Evolutionary conservation across 257 asterid genomes (phyloP).

Genomic region (Nicotiana knightiana): DNA sequence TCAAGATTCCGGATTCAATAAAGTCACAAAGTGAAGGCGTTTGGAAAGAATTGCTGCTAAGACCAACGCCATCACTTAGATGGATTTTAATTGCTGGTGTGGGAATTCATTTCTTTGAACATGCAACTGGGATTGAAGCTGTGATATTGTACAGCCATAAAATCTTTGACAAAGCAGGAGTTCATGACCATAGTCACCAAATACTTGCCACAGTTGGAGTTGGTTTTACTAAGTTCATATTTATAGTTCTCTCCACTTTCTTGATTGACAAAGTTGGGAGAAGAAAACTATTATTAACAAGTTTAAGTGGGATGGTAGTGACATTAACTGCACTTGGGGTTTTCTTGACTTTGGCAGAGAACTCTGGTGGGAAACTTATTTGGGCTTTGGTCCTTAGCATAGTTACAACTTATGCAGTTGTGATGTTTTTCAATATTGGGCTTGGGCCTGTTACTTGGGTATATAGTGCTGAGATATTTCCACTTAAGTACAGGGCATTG

Average conservation of each 20-base stretch:
- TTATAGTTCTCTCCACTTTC: conserved; percentile 44
- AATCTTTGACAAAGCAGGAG: conserved; percentile 60
- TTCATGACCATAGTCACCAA: conserved; percentile 27
- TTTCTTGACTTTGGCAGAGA: conserved; percentile 41
- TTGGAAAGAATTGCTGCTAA: conserved; percentile 38
- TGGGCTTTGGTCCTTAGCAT: conserved; percentile 55
- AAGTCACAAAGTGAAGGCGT: conserved; percentile 17
- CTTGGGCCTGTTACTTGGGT: conserved; percentile 87
- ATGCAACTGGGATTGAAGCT: conserved; percentile 64
- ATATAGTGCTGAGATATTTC: conserved; percentile 68
- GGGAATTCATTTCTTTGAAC: conserved; percentile 66
- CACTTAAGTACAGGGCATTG: conserved; percentile 47
- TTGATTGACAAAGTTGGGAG: conserved; percentile 54
- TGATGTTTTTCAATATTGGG: conserved; percentile 61
- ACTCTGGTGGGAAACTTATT: conserved; percentile 19
- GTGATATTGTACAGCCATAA: conserved; percentile 56
- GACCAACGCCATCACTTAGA: conserved; percentile 46
- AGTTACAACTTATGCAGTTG: conserved; percentile 35
- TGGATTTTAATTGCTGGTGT: conserved; percentile 57
- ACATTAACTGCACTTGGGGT: conserved; percentile 48
- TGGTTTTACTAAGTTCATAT: conserved; percentile 47
- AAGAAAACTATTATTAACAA: conserved; percentile 40
- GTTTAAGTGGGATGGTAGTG: conserved; percentile 52
- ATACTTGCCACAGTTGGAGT: conserved; percentile 55
- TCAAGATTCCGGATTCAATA: conserved; percentile 15